A percentile compares a stretch with the other conserved stretches of the same genome.
phyloP scores from a whole-genome alignment of 352 stramenopile species.

The Phytopythium kandeliae region DNA sequence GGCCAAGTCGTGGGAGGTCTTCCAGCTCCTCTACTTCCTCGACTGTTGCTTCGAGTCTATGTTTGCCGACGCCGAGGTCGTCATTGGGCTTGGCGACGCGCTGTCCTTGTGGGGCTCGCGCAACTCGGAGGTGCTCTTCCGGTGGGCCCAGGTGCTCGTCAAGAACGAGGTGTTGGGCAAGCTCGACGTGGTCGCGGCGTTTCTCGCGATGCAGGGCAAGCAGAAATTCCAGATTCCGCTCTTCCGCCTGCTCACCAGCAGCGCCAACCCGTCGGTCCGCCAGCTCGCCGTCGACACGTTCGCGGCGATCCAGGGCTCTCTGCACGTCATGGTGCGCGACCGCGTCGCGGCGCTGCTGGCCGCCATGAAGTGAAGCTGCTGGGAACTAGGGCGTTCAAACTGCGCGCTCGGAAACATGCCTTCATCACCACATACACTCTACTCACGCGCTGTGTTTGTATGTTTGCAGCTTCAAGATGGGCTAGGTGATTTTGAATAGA shows the following conservation, averaged over 20 bases:
- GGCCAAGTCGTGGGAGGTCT: constrained; percentile 52
- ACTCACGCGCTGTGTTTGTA: too few relatives aligned
- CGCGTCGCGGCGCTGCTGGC: constrained; percentile 50
- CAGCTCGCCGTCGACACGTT: constrained; percentile 46
- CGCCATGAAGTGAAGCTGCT: too few relatives aligned
- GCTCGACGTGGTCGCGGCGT: constrained; percentile 37
- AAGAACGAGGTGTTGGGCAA: constrained; percentile 48
- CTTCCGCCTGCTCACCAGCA: constrained; percentile 52
- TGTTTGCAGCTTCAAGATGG: too few relatives aligned
- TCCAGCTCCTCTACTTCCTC: constrained; percentile 60
- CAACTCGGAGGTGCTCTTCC: constrained; percentile 65
- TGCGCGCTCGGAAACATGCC: too few relatives aligned
- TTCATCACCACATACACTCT: too few relatives aligned
- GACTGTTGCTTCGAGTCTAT: constrained; percentile 49
- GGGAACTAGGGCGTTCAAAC: too few relatives aligned
- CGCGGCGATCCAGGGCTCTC: constrained; percentile 24
- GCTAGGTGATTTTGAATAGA: too few relatives aligned
- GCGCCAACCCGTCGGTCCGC: constrained; percentile 25
- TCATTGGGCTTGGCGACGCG: constrained; percentile 43
- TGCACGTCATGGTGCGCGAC: constrained; percentile 80
- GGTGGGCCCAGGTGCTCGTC: constrained; percentile 60
- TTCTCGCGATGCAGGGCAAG: constrained; percentile 68
- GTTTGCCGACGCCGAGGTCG: constrained; percentile 34
- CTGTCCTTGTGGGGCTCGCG: constrained; percentile 48
- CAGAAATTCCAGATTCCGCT: constrained; percentile 79